Percentiles rank a stretch among this genome's conserved stretches.
These are phyloP conservation scores for Stentor roeselii DNA, from an alignment of 73 alveolate genomes.

Conservation along the genomic window DNA sequence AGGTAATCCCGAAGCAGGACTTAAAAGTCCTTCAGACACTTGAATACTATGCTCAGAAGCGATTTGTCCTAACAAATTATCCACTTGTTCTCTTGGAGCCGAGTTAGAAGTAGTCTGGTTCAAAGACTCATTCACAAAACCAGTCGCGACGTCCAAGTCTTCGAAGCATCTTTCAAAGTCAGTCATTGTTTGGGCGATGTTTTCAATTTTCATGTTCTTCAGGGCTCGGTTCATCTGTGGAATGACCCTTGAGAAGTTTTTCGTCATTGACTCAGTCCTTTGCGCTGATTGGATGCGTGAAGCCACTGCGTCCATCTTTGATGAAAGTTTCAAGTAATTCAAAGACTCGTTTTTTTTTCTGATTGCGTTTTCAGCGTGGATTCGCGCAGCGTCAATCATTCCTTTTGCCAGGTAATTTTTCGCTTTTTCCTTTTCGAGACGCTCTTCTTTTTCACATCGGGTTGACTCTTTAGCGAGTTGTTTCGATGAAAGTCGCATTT, in stretches of 20 bases:
- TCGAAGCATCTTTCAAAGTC: conserved; percentile 58
- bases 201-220: conserved; percentile 45
- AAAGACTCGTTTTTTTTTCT: conserved; percentile 60
- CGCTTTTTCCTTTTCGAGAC: conserved; percentile 37
- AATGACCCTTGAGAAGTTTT: conserved; percentile 36
- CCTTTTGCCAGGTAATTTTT: neutral
- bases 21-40: too few species aligned
- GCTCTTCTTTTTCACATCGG: conserved; percentile 27
- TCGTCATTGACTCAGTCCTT: conserved; percentile 48
- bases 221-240: conserved; percentile 37
- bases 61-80: too few species aligned
- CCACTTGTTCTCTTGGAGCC: conserved; percentile 34
- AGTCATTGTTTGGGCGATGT: conserved; percentile 39
- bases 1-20: too few species aligned
- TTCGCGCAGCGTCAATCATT: conserved; percentile 49
- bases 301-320: conserved; percentile 61
- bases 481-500: neutral
- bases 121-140: conserved; percentile 46
- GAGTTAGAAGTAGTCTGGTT: conserved; percentile 34
- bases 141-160: conserved; percentile 62
- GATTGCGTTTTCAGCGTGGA: conserved; percentile 59
- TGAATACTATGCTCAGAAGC: too few species aligned
- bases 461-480: neutral
- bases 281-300: conserved; percentile 50
- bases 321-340: conserved; percentile 47